Evolutionary conservation across 1,284 basidiomycete genomes (phyloP).

Genomic region (Ganoderma multipileum): DNA sequence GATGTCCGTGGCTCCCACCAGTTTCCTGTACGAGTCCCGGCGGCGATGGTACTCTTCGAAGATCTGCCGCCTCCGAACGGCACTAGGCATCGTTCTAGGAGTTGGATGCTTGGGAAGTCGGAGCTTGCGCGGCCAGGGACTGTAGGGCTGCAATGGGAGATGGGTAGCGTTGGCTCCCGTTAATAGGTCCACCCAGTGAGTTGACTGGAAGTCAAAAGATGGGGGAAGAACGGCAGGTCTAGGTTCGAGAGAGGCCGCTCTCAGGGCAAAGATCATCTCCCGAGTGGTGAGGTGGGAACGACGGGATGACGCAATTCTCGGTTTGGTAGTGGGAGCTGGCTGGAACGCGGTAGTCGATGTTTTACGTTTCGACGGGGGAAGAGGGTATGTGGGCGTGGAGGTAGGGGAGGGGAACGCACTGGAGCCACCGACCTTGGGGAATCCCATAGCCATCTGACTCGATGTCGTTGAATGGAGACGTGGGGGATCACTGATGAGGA

Average conservation of each 20-base stretch:
- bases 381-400: not conserved
- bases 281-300: not conserved
- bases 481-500: constrained; percentile 13
- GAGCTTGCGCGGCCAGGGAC: not conserved
- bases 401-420: not conserved
- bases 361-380: not conserved
- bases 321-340: not conserved
- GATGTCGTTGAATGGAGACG: constrained; percentile 18
- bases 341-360: constrained; percentile 1
- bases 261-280: not conserved
- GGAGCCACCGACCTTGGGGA: constrained; percentile 2
- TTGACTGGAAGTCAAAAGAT: not conserved
- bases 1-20: constrained; percentile 47
- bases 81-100: not conserved
- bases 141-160: not conserved
- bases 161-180: constrained; percentile 3
- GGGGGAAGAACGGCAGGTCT: not conserved
- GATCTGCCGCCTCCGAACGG: constrained; percentile 9
- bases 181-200: not conserved
- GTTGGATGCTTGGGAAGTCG: not conserved
- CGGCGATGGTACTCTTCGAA: constrained; percentile 16
- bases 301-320: constrained; percentile 6
- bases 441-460: constrained; percentile 15
- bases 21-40: constrained; percentile 24
- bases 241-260: not conserved